These are phyloP conservation scores for Dendrobium chrysotoxum DNA, from an alignment of 106 monocot genomes.

Conservation along the genomic window DNA sequence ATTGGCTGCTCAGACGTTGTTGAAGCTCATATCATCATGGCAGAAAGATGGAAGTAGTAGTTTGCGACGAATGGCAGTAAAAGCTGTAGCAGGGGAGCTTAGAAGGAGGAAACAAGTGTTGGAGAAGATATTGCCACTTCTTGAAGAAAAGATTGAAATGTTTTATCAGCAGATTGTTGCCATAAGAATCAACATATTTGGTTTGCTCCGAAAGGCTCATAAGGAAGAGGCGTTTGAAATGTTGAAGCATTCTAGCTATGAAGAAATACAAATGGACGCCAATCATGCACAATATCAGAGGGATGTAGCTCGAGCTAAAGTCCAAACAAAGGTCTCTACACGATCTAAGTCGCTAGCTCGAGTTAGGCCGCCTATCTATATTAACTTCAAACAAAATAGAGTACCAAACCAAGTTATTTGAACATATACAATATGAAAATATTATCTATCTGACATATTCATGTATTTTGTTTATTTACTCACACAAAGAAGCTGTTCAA, in stretches of 20 bases:
- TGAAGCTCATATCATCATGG: not conserved
- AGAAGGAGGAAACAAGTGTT: not conserved
- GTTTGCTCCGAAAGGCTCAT: not conserved
- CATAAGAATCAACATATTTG: not conserved
- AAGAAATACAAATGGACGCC: not conserved
- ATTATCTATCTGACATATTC: too few species aligned
- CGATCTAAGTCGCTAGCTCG: not conserved
- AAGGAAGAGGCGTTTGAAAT: not conserved
- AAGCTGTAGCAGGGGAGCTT: constrained; percentile 1
- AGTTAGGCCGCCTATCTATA: too few species aligned
- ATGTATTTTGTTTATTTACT: too few species aligned
- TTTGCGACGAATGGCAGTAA: not conserved
- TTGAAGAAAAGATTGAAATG: not conserved
- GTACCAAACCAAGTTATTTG: too few species aligned
- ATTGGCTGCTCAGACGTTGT: not conserved
- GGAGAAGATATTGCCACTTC: not conserved
- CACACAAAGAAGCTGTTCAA: too few species aligned
- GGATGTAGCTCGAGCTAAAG: not conserved
- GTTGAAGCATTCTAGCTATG: not conserved
- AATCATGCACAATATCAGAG: not conserved
- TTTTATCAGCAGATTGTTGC: not conserved
- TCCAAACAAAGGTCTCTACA: not conserved
- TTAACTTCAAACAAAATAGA: too few species aligned
- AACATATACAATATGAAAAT: too few species aligned
- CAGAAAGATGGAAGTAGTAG: not conserved